Evolutionary conservation across 495 filamentous ascomycete genomes (phyloP), one percentile per base, ranked within the genome.

Genomic region (Chaetomium cochliodes): DNA sequence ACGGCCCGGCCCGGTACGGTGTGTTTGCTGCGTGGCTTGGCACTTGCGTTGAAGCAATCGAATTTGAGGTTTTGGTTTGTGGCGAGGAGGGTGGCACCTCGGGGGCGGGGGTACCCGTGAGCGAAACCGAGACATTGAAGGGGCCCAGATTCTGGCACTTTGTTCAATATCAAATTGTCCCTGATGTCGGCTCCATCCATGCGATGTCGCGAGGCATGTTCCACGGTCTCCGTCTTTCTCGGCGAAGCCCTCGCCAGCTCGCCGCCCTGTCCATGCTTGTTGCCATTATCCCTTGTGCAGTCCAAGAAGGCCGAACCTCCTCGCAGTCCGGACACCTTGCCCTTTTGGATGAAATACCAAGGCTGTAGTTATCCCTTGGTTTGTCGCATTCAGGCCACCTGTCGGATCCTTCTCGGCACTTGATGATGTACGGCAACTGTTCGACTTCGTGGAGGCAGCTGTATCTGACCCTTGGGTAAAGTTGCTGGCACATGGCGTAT

Each of bases 391-490:
- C 53, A 20, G 33, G 26, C n/a, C 30, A 5, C 8, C 28, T 4
- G 7, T 33, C 25, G 4, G 12, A 9, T n/a, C 23, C 50, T 13
- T 30, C 53, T n/a, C 8, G 28, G 33, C 53, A 56, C 16, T 13
- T 39, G 7, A 56, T 33, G 18, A 41, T 41, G 53, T 56, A 56
- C 30, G 53, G 33, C 8, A 56, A 1, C 53, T 39, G 53, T 20
- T 56, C 53, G 15, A 56, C 53, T 13, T 56, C 53, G 20, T 56
- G 53, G 0, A 22, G n/a, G 18, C 53, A 56, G 53, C 30, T 41
- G 53, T 39, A 56, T 39, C n/a, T 56, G 18, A 39, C 53, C 9
- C 53, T 56, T 23, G 53, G 53, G n/a, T 56, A n/a, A 28, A 56
- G 39, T 23, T 28, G 28, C 18, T 56, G 53, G 23, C 53, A 56